A percentile compares a stretch with the other conserved stretches of the same genome.
These are phyloP conservation scores for Dissoconium aciculare DNA, from an alignment of 2,329 filamentous ascomycete species.

Conservation along the genomic window DNA sequence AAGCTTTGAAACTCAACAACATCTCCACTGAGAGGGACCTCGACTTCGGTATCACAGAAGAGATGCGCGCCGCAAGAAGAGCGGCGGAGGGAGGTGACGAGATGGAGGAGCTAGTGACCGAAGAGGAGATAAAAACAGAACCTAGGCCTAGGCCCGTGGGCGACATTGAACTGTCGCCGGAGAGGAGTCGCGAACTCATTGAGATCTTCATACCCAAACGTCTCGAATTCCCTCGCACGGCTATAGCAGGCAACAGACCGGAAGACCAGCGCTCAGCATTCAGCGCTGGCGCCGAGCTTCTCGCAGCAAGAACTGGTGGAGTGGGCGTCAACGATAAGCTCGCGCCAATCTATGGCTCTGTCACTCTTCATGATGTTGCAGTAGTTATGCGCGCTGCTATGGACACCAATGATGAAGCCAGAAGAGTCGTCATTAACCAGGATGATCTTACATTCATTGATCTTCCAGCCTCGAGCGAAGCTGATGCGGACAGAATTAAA, in stretches of 20 bases:
- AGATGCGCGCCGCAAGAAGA: slow-evolving; percentile 3
- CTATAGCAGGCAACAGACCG: slow-evolving; percentile 22
- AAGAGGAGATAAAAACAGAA: slow-evolving; percentile 2
- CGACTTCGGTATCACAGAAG: slow-evolving; percentile 23
- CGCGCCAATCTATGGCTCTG: slow-evolving; percentile 36
- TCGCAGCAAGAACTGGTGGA: slow-evolving; percentile 14
- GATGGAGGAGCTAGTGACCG: background rate
- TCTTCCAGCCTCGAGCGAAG: slow-evolving; percentile 22
- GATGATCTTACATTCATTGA: slow-evolving; percentile 37
- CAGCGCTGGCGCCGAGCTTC: slow-evolving; percentile 18
- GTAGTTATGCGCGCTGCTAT: slow-evolving; percentile 34
- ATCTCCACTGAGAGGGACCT: slow-evolving; percentile 33
- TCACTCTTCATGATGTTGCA: slow-evolving; percentile 39
- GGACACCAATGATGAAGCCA: slow-evolving; percentile 37
- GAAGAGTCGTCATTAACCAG: slow-evolving; percentile 34
- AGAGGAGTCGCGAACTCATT: slow-evolving; percentile 34
- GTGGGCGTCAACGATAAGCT: slow-evolving; percentile 6
- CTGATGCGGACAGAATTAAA: slow-evolving; percentile 32
- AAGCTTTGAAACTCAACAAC: slow-evolving; percentile 31
- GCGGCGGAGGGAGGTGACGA: background rate
- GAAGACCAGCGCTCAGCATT: slow-evolving; percentile 6
- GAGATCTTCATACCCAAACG: slow-evolving; percentile 32
- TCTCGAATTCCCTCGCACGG: slow-evolving; percentile 35
- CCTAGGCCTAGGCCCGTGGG: slow-evolving; percentile 11
- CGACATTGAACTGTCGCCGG: slow-evolving; percentile 23